Base-by-base conservation (phyloP, 2,329 filamentous ascomycete species). In the Sporothrix inflata region DNA sequence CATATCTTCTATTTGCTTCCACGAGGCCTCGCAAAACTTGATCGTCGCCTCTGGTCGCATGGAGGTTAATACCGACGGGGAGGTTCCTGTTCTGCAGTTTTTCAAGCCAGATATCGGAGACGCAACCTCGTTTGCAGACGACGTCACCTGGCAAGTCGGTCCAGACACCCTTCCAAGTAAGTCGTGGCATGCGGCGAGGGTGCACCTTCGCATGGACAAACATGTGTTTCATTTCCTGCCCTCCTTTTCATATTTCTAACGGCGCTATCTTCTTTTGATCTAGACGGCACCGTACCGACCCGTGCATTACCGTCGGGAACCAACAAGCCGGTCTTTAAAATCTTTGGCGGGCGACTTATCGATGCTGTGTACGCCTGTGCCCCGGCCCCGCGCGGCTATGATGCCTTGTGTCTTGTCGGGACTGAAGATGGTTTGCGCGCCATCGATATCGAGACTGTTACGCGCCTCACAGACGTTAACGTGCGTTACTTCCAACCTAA, bases 1-100 rank as follows among this genome's bases (percentile, higher is more conserved):
- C 55, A 80, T 85, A 69, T 84, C 84, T 9, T 84, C 84, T 5
- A 83, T 88, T 74, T 81, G 82, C 71, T 87, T 85, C 70, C 83
- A 86, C 70, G 75, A 78, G 4, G 78, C 82, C 5, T 82, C 82
- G 1, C 78, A 82, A 71, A 81, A 77, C 51, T 77, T 87, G 4
- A 77, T 87, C 5, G 70, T 85, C 40, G 83, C 85, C 4, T 83
- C 83, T 7, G 19, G 14, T 8, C 8, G 16, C 47, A 16, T 19
- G 19, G 16, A n/a, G 5, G 6, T 49, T 19, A 8, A n/a, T 8
- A 9, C 7, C 3, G 49, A 8, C 19, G 4, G 12, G 4, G 27
- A 61, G 14, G 51, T 77, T 81, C 19, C 74, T 21, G 19, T 57
- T 5, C 16, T 73, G 8, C 61, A 68, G 4, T 27, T 70, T n/a